phyloP scores from a whole-genome alignment of 495 filamentous ascomycete genomes.

The Bryoglossum gracile region DNA sequence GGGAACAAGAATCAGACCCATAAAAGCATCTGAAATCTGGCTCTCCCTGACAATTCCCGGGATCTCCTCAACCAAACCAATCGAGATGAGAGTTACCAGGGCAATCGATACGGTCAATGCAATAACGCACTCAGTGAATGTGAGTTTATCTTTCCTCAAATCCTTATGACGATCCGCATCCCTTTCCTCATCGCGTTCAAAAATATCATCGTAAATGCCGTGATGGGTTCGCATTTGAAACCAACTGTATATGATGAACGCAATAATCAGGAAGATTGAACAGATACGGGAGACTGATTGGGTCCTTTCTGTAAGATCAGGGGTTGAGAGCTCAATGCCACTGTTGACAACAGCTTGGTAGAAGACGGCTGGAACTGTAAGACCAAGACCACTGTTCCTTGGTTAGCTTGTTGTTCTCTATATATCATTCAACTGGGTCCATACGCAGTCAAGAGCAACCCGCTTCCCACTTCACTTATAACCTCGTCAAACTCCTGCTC shows the following conservation, averaged over 20 bases:
- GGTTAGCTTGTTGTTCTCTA: not conserved
- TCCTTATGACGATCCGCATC: constrained; percentile 66
- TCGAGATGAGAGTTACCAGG: constrained; percentile 72
- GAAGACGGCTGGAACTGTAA: constrained; percentile 79
- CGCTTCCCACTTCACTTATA: constrained; percentile 74
- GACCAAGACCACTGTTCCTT: constrained; percentile 53
- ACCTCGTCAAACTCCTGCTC: constrained; percentile 66
- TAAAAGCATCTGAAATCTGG: constrained; percentile 68
- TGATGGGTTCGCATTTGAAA: constrained; percentile 84
- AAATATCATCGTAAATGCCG: constrained; percentile 62
- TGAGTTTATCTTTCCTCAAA: constrained; percentile 60
- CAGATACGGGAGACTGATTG: constrained; percentile 67
- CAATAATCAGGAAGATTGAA: constrained; percentile 69
- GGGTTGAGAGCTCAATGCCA: constrained; percentile 21
- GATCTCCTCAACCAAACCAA: constrained; percentile 78
- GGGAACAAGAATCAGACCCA: constrained; percentile 72
- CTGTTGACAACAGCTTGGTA: constrained; percentile 46
- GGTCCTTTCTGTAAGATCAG: constrained; percentile 40
- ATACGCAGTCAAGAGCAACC: constrained; percentile 71
- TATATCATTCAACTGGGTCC: constrained; percentile 7
- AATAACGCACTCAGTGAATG: constrained; percentile 64
- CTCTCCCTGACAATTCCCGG: constrained; percentile 52
- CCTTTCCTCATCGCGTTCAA: constrained; percentile 62
- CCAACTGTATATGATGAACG: constrained; percentile 69
- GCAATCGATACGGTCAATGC: constrained; percentile 60